These are phyloP conservation scores for Coffea humblotiana DNA, from an alignment of 305 asterid genomes.

Conservation along the genomic window DNA sequence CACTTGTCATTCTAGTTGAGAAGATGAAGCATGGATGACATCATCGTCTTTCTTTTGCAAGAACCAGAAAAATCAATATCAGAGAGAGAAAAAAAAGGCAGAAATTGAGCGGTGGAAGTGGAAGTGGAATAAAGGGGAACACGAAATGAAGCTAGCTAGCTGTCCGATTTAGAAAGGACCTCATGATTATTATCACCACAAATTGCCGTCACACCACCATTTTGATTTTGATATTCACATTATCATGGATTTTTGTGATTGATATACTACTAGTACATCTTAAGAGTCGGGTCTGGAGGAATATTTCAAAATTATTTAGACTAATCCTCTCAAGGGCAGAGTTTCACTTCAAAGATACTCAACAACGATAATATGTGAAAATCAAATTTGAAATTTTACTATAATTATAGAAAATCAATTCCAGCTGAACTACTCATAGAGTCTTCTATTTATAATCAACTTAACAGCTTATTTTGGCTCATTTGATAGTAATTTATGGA, in stretches of 20 bases:
- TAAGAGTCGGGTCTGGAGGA: background rate
- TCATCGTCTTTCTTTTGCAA: background rate
- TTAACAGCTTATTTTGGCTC: no score
- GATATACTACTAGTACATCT: background rate
- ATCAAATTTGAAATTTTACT: no score
- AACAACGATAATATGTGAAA: fast-evolving
- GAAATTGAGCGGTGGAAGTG: background rate
- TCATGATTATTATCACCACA: background rate
- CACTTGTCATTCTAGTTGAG: background rate
- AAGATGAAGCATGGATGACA: background rate
- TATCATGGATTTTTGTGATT: background rate
- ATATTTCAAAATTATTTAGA: no score
- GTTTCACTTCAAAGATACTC: no score
- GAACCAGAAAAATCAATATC: background rate
- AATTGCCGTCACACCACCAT: background rate
- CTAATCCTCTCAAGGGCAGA: no score
- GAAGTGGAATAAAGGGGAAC: background rate
- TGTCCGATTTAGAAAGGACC: background rate
- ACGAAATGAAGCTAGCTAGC: background rate
- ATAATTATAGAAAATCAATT: no score
- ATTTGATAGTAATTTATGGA: no score
- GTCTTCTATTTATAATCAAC: no score
- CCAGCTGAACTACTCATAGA: no score
- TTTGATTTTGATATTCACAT: background rate
- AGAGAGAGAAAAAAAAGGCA: background rate